phyloP scores from a whole-genome alignment of 352 stramenopile genomes.

The Detonula confervacea region DNA sequence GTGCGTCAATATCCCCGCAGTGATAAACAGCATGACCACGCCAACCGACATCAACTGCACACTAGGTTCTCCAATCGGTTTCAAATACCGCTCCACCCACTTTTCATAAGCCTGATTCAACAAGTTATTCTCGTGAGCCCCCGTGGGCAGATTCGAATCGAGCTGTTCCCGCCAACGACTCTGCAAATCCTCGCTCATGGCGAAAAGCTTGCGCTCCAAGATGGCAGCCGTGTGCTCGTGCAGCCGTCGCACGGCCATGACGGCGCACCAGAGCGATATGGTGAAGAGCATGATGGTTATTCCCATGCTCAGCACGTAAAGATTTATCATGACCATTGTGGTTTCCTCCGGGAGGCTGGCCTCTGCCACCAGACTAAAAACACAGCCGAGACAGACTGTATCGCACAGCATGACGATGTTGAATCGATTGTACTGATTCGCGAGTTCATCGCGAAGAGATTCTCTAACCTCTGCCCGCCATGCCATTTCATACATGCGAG shows the following conservation, averaged over 20 bases:
- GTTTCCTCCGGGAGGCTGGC: constrained; percentile 22
- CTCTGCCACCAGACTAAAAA: constrained; percentile 36
- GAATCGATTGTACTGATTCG: constrained; percentile 58
- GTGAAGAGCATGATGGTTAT: constrained; percentile 47
- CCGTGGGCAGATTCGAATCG: constrained; percentile 12
- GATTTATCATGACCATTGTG: constrained; percentile 22
- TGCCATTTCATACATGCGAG: constrained; percentile 42
- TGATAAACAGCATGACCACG: constrained; percentile 49
- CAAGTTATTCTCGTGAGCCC: too few relatives aligned
- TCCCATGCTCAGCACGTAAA: constrained; percentile 33
- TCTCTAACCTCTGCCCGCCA: constrained; percentile 47
- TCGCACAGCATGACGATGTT: constrained; percentile 59
- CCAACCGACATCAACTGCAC: constrained; percentile 49
- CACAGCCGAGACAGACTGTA: constrained; percentile 48
- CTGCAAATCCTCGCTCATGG: constrained; percentile 42
- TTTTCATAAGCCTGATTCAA: constrained; percentile 49
- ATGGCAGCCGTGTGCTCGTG: constrained; percentile 45
- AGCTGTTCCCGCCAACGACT: constrained; percentile 40
- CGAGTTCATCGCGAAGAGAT: constrained; percentile 39
- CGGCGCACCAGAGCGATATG: constrained; percentile 24
- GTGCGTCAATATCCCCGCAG: constrained; percentile 41
- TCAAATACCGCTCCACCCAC: constrained; percentile 34
- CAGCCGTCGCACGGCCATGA: constrained; percentile 45
- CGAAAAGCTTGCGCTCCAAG: constrained; percentile 50
- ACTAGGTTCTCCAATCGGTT: constrained; percentile 26